phyloP scores from a whole-genome alignment of 1,139 yeast genomes.

The Magnusiomyces suaveolens region DNA sequence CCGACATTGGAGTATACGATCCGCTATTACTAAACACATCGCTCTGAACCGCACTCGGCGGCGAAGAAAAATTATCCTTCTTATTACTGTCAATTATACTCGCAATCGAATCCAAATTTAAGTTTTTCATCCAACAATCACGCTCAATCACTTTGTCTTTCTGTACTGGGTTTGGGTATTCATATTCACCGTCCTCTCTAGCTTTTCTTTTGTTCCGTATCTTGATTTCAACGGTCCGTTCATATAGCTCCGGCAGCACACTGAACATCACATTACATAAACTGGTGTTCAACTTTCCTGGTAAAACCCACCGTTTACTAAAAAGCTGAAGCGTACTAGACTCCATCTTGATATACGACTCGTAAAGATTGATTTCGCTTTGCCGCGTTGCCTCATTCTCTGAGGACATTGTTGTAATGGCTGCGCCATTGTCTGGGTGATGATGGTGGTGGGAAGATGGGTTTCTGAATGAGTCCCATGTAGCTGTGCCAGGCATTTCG shows the following conservation, averaged over 20 bases:
- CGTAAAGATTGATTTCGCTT: slow-evolving; percentile 12
- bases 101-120: background rate
- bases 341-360: slow-evolving; percentile 12
- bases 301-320: slow-evolving; percentile 13
- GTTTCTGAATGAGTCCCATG: background rate
- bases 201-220: slow-evolving; percentile 14
- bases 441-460: background rate
- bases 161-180: background rate
- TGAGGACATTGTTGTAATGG: background rate
- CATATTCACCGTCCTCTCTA: background rate
- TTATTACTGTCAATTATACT: background rate
- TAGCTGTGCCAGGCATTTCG: background rate
- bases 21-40: too few relatives aligned
- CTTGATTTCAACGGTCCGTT: slow-evolving; percentile 11
- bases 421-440: background rate
- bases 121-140: slow-evolving; percentile 16
- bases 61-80: background rate
- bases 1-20: too few relatives aligned
- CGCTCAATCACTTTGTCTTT: slow-evolving; percentile 5
- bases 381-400: slow-evolving; percentile 1
- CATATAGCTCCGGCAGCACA: slow-evolving; percentile 16
- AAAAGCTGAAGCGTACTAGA: slow-evolving; percentile 8
- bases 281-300: slow-evolving; percentile 13
- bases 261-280: slow-evolving; percentile 15
- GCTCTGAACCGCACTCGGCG: too few relatives aligned